These are phyloP conservation scores for Oidiodendron maius DNA, from an alignment of 495 filamentous ascomycete species.

Conservation along the genomic window DNA sequence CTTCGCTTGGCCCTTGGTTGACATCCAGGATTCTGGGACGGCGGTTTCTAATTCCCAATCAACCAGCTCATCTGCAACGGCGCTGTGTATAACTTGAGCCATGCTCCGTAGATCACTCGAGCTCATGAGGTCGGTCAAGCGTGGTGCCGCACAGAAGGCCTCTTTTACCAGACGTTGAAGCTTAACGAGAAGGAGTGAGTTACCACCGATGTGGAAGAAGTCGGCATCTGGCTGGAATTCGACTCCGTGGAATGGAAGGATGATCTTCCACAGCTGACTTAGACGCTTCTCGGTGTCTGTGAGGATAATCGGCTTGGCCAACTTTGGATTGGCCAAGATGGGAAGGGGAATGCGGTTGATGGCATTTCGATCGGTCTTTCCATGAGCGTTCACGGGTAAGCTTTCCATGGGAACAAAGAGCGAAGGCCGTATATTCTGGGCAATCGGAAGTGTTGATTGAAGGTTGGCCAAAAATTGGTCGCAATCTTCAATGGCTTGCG, in stretches of 20 bases:
- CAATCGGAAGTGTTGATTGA: constrained; percentile 1
- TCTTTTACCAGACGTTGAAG: constrained; percentile 18
- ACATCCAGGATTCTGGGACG: not conserved
- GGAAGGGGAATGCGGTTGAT: constrained; percentile 1
- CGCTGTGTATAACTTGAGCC: not conserved
- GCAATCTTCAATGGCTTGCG: not conserved
- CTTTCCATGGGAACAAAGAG: constrained; percentile 27
- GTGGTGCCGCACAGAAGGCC: not conserved
- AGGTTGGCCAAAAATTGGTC: constrained; percentile 1
- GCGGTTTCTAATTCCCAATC: constrained; percentile 7
- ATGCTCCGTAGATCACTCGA: constrained; percentile 2
- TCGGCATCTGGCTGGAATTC: constrained; percentile 21
- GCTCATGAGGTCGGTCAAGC: constrained; percentile 9
- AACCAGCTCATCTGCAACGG: not conserved
- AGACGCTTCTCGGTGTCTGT: too few relatives aligned
- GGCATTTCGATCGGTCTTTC: constrained; percentile 34
- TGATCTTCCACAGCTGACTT: too few relatives aligned
- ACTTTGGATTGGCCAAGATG: too few relatives aligned
- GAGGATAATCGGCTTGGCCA: too few relatives aligned
- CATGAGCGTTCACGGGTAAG: constrained; percentile 33
- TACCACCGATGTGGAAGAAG: constrained; percentile 36
- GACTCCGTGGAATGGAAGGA: too few relatives aligned
- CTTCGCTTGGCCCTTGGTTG: not conserved
- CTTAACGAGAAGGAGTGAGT: constrained; percentile 27
- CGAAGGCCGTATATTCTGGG: constrained; percentile 27